These are phyloP conservation scores for Fusarium cicatricum DNA, from an alignment of 2,329 filamentous ascomycete genomes.

Conservation along the genomic window DNA sequence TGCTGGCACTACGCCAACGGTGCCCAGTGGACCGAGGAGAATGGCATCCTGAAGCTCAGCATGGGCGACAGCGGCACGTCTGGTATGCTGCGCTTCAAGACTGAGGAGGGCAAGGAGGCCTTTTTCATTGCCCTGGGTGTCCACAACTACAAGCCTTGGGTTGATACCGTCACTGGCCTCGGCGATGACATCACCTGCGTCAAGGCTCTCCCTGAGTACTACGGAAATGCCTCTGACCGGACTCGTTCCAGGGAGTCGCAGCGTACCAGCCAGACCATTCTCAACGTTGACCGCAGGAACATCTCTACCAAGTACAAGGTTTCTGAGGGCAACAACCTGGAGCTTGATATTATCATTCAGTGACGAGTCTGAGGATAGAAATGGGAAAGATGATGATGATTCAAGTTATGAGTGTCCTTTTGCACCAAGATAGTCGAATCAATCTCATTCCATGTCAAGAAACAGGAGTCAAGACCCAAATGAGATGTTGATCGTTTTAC, in stretches of 20 bases:
- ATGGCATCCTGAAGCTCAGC: constrained; percentile 15
- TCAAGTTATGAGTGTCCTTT: too few relatives aligned
- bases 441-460: too few relatives aligned
- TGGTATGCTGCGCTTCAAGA: constrained; percentile 34
- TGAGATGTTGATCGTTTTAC: too few relatives aligned
- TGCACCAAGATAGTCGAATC: too few relatives aligned
- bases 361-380: too few relatives aligned
- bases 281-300: constrained; percentile 27
- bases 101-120: constrained; percentile 29
- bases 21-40: constrained; percentile 16
- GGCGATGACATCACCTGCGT: constrained; percentile 26
- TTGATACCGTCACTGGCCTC: constrained; percentile 29
- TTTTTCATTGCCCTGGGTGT: constrained; percentile 32
- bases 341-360: constrained; percentile 31
- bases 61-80: constrained; percentile 33
- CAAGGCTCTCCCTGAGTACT: constrained; percentile 34
- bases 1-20: constrained; percentile 36
- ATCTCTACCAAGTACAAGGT: constrained; percentile 27
- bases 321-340: constrained; percentile 25
- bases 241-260: constrained; percentile 13
- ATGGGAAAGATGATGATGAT: too few relatives aligned
- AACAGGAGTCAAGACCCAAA: too few relatives aligned
- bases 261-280: constrained; percentile 24
- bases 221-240: constrained; percentile 17
- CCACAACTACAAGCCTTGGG: constrained; percentile 35